Evolutionary conservation across 768 basidiomycete genomes (phyloP).

Genomic region (Mrakia frigida): DNA sequence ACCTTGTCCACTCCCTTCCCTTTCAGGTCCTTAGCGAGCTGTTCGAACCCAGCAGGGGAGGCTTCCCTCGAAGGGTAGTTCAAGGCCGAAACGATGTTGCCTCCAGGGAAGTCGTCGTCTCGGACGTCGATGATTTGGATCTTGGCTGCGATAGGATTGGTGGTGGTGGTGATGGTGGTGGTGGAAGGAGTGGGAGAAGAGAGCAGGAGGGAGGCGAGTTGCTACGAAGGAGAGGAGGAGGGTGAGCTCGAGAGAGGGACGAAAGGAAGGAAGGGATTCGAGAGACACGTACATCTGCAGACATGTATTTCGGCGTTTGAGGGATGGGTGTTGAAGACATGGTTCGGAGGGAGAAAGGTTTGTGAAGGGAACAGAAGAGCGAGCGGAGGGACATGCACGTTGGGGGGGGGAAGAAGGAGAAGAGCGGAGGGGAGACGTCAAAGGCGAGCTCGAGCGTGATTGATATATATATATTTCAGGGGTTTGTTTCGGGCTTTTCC

Average conservation of each 20-base stretch:
- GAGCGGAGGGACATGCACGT: slow-evolving; percentile 4
- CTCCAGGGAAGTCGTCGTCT: slow-evolving; percentile 15
- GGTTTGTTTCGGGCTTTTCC: too few species aligned
- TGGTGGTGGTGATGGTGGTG: not conserved
- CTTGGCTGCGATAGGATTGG: too few species aligned
- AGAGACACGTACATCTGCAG: not conserved
- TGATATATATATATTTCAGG: too few species aligned
- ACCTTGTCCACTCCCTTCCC: slow-evolving; percentile 2
- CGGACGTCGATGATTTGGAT: slow-evolving; percentile 14
- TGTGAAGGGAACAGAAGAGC: not conserved
- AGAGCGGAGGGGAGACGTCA: too few species aligned
- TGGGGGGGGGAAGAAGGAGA: not conserved
- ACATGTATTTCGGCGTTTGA: slow-evolving; percentile 12
- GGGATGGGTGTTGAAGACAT: not conserved
- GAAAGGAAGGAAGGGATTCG: not conserved
- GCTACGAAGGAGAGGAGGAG: not conserved
- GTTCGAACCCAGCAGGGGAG: not conserved
- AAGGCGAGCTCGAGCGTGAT: too few species aligned
- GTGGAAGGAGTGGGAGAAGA: not conserved
- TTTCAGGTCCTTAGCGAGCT: not conserved
- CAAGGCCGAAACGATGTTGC: not conserved
- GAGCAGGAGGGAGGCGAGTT: slow-evolving; percentile 7
- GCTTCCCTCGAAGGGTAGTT: not conserved
- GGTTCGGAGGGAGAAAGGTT: not conserved
- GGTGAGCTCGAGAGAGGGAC: not conserved